Evolutionary conservation across 2,329 filamentous ascomycete genomes (phyloP).

Genomic region (Orbilia quercus): DNA sequence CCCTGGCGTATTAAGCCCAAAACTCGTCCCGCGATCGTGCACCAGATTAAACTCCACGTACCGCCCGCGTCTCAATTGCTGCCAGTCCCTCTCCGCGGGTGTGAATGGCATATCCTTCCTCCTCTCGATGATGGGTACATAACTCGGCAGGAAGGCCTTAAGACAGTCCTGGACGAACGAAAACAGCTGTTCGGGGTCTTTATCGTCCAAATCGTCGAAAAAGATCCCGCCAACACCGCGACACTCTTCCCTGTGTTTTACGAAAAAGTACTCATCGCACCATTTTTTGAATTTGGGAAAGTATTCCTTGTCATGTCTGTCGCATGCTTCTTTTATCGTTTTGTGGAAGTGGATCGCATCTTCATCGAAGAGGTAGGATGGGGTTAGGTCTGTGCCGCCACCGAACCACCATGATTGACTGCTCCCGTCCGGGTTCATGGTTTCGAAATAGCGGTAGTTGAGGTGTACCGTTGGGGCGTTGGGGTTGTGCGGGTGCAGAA

Average conservation of each 20-base stretch:
- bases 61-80: slow-evolving; percentile 90
- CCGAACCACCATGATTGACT: slow-evolving; percentile 98
- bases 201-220: slow-evolving; percentile 94
- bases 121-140: slow-evolving; percentile 86
- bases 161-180: slow-evolving; percentile 87
- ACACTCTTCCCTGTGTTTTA: slow-evolving; percentile 87
- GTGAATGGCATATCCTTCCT: slow-evolving; percentile 93
- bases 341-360: slow-evolving; percentile 97
- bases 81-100: slow-evolving; percentile 90
- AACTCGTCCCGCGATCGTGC: slow-evolving; percentile 93
- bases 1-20: slow-evolving; percentile 91
- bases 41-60: slow-evolving; percentile 99
- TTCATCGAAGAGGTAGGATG: slow-evolving; percentile 93
- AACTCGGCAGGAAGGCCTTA: slow-evolving; percentile 87
- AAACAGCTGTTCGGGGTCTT: slow-evolving; percentile 88
- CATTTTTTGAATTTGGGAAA: slow-evolving; percentile 96
- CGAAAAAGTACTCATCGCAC: slow-evolving; percentile 97
- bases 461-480: slow-evolving; percentile 98
- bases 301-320: slow-evolving; percentile 90
- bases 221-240: slow-evolving; percentile 96
- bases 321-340: slow-evolving; percentile 90
- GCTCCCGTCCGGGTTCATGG: slow-evolving; percentile 81
- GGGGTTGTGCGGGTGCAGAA: slow-evolving; percentile 92
- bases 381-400: slow-evolving; percentile 92
- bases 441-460: slow-evolving; percentile 99